Conservation (phyloP, 2,329 filamentous ascomycete genomes). For the Pyrenochaeta sp. region DNA sequence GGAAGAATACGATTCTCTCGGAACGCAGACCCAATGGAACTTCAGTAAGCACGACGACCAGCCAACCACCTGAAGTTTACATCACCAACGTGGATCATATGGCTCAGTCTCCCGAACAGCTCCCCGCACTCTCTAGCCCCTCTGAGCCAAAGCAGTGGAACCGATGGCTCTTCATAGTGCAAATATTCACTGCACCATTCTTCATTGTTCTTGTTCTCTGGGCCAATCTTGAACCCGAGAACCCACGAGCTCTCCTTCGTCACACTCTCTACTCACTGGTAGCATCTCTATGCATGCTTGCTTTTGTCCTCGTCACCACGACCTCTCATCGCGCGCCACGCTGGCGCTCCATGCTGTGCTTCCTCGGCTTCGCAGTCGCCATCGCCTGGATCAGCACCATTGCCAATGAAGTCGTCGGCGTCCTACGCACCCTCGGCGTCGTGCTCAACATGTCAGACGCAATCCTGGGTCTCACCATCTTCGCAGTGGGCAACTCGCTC, state of each 20-base stretch:
- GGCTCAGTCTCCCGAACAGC: constrained; percentile 46
- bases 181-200: constrained; percentile 84
- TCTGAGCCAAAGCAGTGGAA: constrained; percentile 72
- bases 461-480: constrained; percentile 91
- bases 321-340: constrained; percentile 70
- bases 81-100: constrained; percentile 45
- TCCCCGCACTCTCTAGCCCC: constrained; percentile 24
- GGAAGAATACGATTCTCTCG: constrained; percentile 2
- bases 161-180: constrained; percentile 85
- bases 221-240: constrained; percentile 69
- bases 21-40: constrained; percentile 1
- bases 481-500: constrained; percentile 93
- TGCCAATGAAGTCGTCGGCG: constrained; percentile 92
- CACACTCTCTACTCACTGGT: constrained; percentile 53
- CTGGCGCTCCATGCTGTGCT: constrained; percentile 81
- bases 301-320: constrained; percentile 72
- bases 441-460: constrained; percentile 94
- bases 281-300: constrained; percentile 71
- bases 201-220: constrained; percentile 82
- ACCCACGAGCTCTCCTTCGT: constrained; percentile 66
- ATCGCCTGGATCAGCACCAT: constrained; percentile 98
- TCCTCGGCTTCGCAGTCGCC: constrained; percentile 87
- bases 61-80: constrained; percentile 35
- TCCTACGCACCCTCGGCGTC: constrained; percentile 91
- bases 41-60: constrained; percentile 21